A percentile compares a stretch with the other conserved stretches of the same genome.
Conservation (phyloP, 164 flowering plant genomes). For the Nelumbo lutea region DNA sequence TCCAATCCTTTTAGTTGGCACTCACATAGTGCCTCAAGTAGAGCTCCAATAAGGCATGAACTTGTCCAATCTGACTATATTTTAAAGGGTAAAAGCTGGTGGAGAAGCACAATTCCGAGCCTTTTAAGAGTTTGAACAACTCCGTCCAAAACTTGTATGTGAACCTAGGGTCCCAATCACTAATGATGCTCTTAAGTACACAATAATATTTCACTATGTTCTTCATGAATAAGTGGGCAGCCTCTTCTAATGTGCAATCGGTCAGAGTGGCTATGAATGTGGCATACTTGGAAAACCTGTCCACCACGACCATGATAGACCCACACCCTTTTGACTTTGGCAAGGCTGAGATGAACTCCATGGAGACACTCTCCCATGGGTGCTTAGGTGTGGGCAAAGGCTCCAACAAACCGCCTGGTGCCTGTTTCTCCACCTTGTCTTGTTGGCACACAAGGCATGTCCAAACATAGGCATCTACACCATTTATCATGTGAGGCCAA, state of each 20-base stretch:
- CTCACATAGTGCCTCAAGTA: no score
- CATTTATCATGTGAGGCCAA: not conserved
- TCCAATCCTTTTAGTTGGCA: no score
- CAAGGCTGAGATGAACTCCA: no score
- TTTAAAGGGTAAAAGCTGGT: no score
- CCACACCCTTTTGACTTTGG: not conserved
- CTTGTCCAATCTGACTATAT: no score
- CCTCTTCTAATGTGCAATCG: not conserved
- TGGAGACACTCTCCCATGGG: no score
- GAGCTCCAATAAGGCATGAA: no score
- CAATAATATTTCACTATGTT: slow-evolving; percentile 9
- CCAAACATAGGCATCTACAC: slow-evolving; percentile 7
- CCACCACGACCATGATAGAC: slow-evolving; percentile 1
- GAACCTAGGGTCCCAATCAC: not conserved
- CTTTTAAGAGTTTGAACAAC: no score
- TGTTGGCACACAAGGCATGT: slow-evolving; percentile 17
- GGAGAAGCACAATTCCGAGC: no score
- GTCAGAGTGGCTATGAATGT: not conserved
- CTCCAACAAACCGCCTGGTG: no score
- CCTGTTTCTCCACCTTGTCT: slow-evolving; percentile 8
- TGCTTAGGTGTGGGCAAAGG: no score
- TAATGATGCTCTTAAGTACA: not conserved
- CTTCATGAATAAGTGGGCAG: not conserved
- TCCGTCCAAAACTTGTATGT: not conserved
- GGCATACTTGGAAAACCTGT: slow-evolving; percentile 9